phyloP scores from a whole-genome alignment of 208 protist genomes.

The Acanthamoeba castellanii region DNA sequence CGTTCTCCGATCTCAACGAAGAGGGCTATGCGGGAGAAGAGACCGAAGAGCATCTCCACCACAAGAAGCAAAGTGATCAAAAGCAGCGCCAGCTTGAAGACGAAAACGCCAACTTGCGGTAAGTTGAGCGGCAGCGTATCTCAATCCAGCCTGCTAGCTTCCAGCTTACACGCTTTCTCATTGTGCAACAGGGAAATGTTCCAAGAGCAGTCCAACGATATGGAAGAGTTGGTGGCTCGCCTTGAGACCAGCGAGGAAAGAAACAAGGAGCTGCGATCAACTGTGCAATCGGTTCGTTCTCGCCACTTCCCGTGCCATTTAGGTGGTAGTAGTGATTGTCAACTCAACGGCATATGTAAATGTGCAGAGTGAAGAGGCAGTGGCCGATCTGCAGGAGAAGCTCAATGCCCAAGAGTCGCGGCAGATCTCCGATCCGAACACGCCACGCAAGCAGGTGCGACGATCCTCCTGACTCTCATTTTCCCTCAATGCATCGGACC shows the following conservation, averaged over 20 bases:
- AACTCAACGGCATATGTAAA: not conserved
- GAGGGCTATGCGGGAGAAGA: not conserved
- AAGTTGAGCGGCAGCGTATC: not conserved
- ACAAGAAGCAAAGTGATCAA: not conserved
- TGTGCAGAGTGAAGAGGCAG: not conserved
- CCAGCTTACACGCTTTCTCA: not conserved
- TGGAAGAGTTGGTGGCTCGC: conserved; percentile 47
- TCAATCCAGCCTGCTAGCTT: not conserved
- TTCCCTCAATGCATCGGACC: not conserved
- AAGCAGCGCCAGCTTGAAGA: conserved; percentile 8
- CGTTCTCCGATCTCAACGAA: not conserved
- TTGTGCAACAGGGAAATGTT: not conserved
- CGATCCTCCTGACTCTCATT: not conserved
- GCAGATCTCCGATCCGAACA: not conserved
- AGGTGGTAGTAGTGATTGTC: not conserved
- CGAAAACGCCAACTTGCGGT: not conserved
- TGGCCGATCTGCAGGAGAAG: not conserved
- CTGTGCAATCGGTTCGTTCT: not conserved
- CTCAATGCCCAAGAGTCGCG: not conserved
- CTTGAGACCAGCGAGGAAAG: not conserved
- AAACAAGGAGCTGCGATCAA: conserved; percentile 5
- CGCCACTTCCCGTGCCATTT: not conserved
- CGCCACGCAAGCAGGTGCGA: conserved; percentile 2
- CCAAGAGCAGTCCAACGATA: not conserved
- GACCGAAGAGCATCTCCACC: not conserved